Evolutionary conservation across 2,329 filamentous ascomycete species (phyloP).

Genomic region (Xylariales sp.): DNA sequence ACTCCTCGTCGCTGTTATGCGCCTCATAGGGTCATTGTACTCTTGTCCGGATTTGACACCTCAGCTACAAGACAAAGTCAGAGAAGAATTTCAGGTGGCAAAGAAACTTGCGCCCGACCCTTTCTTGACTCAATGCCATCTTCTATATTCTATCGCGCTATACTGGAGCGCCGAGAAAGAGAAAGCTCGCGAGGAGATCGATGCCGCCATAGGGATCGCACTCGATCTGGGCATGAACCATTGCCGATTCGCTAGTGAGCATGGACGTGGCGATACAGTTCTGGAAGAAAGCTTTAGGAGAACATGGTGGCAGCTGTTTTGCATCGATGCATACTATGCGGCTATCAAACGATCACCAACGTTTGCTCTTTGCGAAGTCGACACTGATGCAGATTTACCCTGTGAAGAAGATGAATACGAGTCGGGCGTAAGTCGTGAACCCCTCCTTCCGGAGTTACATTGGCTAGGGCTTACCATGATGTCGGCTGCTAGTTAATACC

Average conservation of each 20-base stretch:
- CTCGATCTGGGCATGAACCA: constrained; percentile 35
- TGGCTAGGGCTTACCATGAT: constrained; percentile 7
- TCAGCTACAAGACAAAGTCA: constrained; percentile 29
- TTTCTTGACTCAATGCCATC: constrained; percentile 36
- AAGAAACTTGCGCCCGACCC: constrained; percentile 27
- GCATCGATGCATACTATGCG: constrained; percentile 39
- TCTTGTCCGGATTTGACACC: constrained; percentile 24
- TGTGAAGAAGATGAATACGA: constrained; percentile 42
- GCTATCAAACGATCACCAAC: constrained; percentile 35
- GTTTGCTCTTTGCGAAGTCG: constrained; percentile 36
- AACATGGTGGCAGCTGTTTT: constrained; percentile 38
- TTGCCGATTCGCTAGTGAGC: constrained; percentile 26
- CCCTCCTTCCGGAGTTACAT: not conserved
- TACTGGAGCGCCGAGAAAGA: constrained; percentile 36
- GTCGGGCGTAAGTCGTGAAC: constrained; percentile 34
- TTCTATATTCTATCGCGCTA: constrained; percentile 35
- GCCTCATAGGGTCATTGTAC: constrained; percentile 38
- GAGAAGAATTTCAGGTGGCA: constrained; percentile 29
- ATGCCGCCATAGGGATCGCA: constrained; percentile 35
- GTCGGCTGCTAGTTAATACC: constrained; percentile 34
- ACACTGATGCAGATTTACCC: constrained; percentile 35
- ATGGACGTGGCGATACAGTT: constrained; percentile 28
- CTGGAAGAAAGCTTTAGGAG: constrained; percentile 36
- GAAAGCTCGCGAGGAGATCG: constrained; percentile 32
- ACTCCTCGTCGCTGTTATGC: constrained; percentile 35